These are phyloP conservation scores for Clitoria ternatea DNA, from an alignment of 306 rosid genomes.

Conservation along the genomic window DNA sequence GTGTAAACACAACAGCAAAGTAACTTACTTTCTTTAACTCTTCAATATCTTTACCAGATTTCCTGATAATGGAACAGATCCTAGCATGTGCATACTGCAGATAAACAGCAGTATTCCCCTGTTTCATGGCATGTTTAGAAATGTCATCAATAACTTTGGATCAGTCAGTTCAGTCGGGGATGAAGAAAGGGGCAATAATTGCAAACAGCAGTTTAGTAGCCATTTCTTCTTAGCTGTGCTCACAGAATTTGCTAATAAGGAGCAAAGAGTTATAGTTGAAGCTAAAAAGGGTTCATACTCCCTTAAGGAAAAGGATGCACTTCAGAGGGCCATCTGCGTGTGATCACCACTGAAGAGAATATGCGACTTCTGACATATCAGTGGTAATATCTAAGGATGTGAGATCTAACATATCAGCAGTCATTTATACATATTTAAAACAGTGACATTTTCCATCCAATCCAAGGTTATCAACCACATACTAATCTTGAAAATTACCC, in stretches of 20 bases:
- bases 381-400: no score
- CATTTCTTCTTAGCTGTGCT: background rate
- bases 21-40: slow-evolving; percentile 67
- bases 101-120: slow-evolving; percentile 96
- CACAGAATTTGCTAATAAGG: background rate
- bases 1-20: slow-evolving; percentile 8
- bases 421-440: background rate
- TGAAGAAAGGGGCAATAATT: background rate
- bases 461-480: background rate
- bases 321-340: background rate
- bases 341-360: background rate
- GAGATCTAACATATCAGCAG: background rate
- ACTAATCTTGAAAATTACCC: background rate
- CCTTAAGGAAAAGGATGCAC: background rate
- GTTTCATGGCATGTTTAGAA: slow-evolving; percentile 25
- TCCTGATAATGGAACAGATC: slow-evolving; percentile 82
- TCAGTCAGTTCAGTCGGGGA: no score
- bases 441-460: background rate
- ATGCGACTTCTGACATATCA: no score
- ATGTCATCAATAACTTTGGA: background rate
- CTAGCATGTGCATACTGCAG: slow-evolving; percentile 92
- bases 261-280: background rate
- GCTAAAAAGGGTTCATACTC: background rate
- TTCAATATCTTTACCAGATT: slow-evolving; percentile 84
- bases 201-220: background rate